These are phyloP conservation scores for Ogataea saltuana DNA, from an alignment of 805 yeast genomes.

Conservation along the genomic window DNA sequence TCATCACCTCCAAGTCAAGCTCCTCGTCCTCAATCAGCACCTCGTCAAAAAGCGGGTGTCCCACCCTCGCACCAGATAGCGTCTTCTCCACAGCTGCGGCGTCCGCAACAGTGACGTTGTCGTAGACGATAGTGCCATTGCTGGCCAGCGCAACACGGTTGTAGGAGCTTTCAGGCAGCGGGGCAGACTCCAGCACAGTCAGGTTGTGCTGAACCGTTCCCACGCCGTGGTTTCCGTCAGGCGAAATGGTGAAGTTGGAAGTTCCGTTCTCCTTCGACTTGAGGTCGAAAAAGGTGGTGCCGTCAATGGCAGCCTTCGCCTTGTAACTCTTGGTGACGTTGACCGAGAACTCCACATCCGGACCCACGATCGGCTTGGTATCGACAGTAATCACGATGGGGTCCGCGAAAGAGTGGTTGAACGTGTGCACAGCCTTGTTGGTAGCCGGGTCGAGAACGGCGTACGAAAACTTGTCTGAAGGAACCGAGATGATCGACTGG, in stretches of 20 bases:
- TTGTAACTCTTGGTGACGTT: constrained; percentile 28
- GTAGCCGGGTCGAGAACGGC: constrained; percentile 27
- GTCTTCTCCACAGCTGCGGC: neutral
- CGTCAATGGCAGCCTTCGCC: constrained; percentile 22
- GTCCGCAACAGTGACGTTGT: constrained; percentile 14
- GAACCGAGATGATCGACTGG: constrained; percentile 35
- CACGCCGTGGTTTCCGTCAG: constrained; percentile 48
- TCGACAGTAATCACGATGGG: constrained; percentile 35
- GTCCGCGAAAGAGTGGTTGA: constrained; percentile 25
- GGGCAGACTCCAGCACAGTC: constrained; percentile 24
- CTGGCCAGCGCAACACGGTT: constrained; percentile 35
- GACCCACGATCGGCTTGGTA: constrained; percentile 22
- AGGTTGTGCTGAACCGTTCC: constrained; percentile 41
- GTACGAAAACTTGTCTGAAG: constrained; percentile 29
- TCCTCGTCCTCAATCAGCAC: constrained; percentile 1
- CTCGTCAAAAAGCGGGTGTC: neutral
- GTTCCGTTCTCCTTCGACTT: constrained; percentile 45
- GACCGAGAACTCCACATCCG: constrained; percentile 34
- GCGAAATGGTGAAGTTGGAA: constrained; percentile 43
- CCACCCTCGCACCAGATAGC: too few species aligned
- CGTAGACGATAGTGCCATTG: constrained; percentile 34
- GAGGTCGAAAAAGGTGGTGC: constrained; percentile 28
- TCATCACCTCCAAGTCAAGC: neutral
- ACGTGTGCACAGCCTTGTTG: constrained; percentile 21
- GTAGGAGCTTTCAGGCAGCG: constrained; percentile 27